Conservation (phyloP, 768 basidiomycete genomes). For the Agaricus subrufescens region DNA sequence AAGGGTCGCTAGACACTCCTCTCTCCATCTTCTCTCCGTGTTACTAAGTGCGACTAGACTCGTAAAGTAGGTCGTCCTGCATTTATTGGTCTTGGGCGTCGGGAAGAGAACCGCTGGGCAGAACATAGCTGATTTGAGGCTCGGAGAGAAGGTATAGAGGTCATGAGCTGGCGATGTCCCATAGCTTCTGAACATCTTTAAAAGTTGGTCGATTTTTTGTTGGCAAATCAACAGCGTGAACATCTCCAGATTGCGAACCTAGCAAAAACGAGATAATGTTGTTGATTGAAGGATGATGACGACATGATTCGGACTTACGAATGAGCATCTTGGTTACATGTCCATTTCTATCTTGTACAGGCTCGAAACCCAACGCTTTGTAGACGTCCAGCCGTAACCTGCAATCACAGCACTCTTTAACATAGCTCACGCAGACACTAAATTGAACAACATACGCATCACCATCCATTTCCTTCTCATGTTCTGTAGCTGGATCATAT, state of each 20-base stretch:
- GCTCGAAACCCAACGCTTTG: conserved; percentile 69
- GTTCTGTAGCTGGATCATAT: conserved; percentile 69
- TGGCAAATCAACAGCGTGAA: conserved; percentile 35
- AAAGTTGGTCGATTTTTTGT: conserved; percentile 25
- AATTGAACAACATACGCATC: conserved; percentile 45
- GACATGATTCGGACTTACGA: conserved; percentile 38
- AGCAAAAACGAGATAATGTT: conserved; percentile 1
- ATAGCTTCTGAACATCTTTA: conserved; percentile 36
- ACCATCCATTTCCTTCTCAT: conserved; percentile 64
- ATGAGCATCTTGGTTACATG: conserved; percentile 58
- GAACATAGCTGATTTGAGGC: too few species aligned
- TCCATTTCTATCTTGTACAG: conserved; percentile 51
- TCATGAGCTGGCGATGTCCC: conserved; percentile 43
- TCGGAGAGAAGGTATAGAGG: too few species aligned
- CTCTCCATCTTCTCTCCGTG: too few species aligned
- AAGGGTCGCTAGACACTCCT: too few species aligned
- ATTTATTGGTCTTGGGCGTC: too few species aligned
- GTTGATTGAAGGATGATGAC: neutral
- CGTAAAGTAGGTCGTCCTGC: too few species aligned
- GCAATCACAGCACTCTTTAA: conserved; percentile 5
- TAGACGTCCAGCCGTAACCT: conserved; percentile 68
- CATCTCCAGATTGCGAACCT: conserved; percentile 49
- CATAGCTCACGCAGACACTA: neutral
- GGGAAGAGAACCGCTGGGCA: too few species aligned
- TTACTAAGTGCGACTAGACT: too few species aligned